Evolutionary conservation across 163 green algal genomes (phyloP).

Genomic region (Chlamydomonas reinhardtii): DNA sequence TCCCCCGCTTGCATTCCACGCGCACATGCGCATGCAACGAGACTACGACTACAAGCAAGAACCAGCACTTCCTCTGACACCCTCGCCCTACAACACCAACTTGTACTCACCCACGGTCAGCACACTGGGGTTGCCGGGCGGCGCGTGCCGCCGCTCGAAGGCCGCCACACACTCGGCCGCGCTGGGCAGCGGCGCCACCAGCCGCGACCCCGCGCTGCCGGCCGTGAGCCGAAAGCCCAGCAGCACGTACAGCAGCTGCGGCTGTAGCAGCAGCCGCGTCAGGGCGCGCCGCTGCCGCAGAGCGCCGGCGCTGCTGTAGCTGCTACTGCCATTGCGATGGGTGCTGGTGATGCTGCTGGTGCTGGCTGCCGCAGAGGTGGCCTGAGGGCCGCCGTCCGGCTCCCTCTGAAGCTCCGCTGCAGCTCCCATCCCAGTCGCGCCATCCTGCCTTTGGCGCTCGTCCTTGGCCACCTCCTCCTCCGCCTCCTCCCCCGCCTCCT

Average conservation of each 20-base stretch:
- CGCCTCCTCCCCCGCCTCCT: neutral
- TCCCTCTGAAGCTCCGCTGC: neutral
- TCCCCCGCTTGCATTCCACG: no score
- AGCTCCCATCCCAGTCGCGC: neutral
- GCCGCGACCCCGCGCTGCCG: neutral
- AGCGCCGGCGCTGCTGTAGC: neutral
- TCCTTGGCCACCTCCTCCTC: neutral
- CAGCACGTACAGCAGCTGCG: conserved; percentile 18
- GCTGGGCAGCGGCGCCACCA: conserved; percentile 18
- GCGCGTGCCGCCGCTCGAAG: conserved; percentile 16
- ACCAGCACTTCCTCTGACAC: no score
- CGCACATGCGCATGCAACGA: no score
- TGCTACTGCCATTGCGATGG: neutral
- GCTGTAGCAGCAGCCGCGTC: neutral
- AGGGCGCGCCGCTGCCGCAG: neutral
- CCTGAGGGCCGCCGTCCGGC: neutral
- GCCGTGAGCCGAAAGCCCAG: conserved; percentile 40
- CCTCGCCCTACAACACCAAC: no score
- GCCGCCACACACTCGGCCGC: conserved; percentile 15
- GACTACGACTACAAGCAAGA: no score
- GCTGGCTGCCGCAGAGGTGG: neutral
- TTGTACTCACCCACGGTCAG: conserved; percentile 37
- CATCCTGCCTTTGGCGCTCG: neutral
- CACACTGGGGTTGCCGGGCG: neutral
- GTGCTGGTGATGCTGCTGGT: neutral